A percentile compares a stretch with the other conserved stretches of the same genome.
These are phyloP conservation scores for Fusarium sp. DNA, from an alignment of 2,329 filamentous ascomycete genomes.

Conservation along the genomic window DNA sequence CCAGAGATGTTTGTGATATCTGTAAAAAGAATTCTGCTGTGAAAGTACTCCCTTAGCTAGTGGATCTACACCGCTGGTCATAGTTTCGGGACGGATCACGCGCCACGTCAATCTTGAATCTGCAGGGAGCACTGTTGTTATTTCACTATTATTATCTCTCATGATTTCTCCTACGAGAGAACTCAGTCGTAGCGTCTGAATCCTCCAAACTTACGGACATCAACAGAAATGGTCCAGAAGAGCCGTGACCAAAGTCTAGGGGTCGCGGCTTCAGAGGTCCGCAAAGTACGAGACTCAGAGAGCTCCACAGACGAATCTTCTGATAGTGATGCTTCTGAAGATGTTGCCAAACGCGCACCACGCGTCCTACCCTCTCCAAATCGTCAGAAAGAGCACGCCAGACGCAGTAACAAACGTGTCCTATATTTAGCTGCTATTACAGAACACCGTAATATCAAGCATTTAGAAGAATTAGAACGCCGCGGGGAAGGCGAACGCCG, in stretches of 20 bases:
- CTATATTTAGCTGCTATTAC: conserved; percentile 4
- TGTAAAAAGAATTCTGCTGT: too few species aligned
- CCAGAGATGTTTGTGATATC: too few species aligned
- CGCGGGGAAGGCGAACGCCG: background rate
- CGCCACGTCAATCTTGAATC: background rate
- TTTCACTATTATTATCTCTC: conserved; percentile 7
- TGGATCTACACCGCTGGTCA: background rate
- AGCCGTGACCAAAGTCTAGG: background rate
- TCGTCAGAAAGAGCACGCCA: background rate
- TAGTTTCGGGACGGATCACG: background rate
- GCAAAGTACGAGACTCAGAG: background rate
- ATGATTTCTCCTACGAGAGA: background rate
- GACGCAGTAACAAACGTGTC: conserved; percentile 4
- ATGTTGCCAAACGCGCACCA: background rate
- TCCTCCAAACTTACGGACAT: background rate
- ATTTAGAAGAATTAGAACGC: background rate
- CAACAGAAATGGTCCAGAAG: background rate
- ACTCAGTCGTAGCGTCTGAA: background rate
- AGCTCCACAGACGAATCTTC: background rate
- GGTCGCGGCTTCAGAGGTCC: background rate
- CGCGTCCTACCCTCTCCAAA: background rate
- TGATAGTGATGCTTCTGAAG: background rate
- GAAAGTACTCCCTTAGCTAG: background rate
- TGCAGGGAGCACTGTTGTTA: conserved; percentile 1
- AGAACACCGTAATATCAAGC: conserved; percentile 2